Percentiles rank a stretch among this genome's conserved stretches.
Conservation (phyloP, 2,329 filamentous ascomycete genomes). For the Aquanectria penicillioides region DNA sequence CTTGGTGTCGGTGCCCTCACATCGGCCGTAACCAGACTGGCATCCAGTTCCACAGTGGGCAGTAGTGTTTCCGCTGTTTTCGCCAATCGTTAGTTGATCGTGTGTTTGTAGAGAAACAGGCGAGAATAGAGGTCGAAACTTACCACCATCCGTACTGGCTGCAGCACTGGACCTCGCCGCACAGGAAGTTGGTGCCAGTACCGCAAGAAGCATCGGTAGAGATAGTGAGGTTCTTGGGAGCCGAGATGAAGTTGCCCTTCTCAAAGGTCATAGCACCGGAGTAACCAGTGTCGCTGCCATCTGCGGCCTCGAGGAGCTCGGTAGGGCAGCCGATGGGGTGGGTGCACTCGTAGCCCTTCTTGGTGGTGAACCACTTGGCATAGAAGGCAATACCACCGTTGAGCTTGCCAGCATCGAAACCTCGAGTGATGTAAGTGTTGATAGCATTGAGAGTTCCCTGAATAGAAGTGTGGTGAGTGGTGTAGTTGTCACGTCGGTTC, state of each 20-base stretch:
- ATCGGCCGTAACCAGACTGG: constrained; percentile 31
- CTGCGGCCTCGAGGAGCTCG: constrained; percentile 66
- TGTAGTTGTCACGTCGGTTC: constrained; percentile 75
- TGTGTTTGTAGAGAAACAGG: not conserved
- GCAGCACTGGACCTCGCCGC: constrained; percentile 30
- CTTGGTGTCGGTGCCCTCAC: constrained; percentile 31
- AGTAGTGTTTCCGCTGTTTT: constrained; percentile 27
- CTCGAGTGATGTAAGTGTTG: constrained; percentile 67
- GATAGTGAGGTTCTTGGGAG: constrained; percentile 30
- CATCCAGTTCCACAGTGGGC: constrained; percentile 36
- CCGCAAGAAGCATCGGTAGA: constrained; percentile 35
- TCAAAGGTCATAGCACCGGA: constrained; percentile 55
- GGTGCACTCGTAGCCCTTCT: constrained; percentile 56
- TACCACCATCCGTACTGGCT: constrained; percentile 34
- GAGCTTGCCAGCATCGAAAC: constrained; percentile 64
- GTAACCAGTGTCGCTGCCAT: constrained; percentile 67
- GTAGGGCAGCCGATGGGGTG: constrained; percentile 68
- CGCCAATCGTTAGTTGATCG: not conserved
- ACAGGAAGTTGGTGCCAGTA: constrained; percentile 28
- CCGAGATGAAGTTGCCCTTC: constrained; percentile 39
- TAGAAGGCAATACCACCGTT: constrained; percentile 77
- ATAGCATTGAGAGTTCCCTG: constrained; percentile 63
- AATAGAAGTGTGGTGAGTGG: constrained; percentile 72
- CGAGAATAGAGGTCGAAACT: no score
- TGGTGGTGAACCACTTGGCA: constrained; percentile 72